Evolutionary conservation across 176 grass and related monocot species (phyloP).

Genomic region (Puccinellia tenuiflora): DNA sequence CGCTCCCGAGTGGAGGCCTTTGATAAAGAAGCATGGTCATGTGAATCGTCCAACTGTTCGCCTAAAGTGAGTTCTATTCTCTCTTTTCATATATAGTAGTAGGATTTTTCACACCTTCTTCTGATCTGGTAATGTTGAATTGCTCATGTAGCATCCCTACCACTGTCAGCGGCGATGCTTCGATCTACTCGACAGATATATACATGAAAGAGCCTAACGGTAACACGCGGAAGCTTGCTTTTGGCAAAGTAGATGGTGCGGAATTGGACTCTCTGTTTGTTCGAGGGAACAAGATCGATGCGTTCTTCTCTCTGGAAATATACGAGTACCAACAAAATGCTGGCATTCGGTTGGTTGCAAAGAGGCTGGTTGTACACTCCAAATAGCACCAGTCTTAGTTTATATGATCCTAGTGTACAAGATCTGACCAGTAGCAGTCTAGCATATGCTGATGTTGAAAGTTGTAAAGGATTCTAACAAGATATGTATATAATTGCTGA

Average conservation of each 20-base stretch:
- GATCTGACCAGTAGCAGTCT: slow-evolving; percentile 23
- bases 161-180: slow-evolving; percentile 19
- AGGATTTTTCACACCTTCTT: neutral
- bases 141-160: slow-evolving; percentile 69
- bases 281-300: slow-evolving; percentile 47
- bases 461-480: neutral
- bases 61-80: no score
- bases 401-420: slow-evolving; percentile 29
- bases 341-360: no score
- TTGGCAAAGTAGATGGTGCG: slow-evolving; percentile 45
- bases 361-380: slow-evolving; percentile 59
- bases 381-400: slow-evolving; percentile 22
- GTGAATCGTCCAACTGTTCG: no score
- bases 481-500: neutral
- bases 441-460: slow-evolving; percentile 16
- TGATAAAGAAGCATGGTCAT: no score
- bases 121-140: neutral
- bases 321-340: slow-evolving; percentile 82
- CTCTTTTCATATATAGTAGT: neutral
- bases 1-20: no score
- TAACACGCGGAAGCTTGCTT: slow-evolving; percentile 66
- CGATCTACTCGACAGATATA: slow-evolving; percentile 63
- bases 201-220: slow-evolving; percentile 57
- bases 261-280: slow-evolving; percentile 52
- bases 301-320: slow-evolving; percentile 52